These are phyloP conservation scores for Rutstroemia sydowiana DNA, from an alignment of 2,329 filamentous ascomycete species.

Conservation along the genomic window DNA sequence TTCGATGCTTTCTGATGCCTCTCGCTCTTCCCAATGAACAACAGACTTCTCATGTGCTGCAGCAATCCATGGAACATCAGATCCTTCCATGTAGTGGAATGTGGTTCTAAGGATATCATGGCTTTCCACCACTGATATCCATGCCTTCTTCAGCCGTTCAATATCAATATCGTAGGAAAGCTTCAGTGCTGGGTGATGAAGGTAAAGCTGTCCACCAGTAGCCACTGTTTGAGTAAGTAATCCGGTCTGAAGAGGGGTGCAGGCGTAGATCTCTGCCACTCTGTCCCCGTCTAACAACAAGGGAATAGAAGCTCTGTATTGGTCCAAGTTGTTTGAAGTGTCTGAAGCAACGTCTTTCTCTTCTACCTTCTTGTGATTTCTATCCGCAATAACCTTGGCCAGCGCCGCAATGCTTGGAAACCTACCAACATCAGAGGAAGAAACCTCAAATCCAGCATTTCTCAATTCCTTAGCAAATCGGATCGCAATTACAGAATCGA, in stretches of 20 bases:
- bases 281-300: not conserved
- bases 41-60: slow-evolving; percentile 15
- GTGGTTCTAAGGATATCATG: slow-evolving; percentile 30
- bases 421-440: slow-evolving; percentile 36
- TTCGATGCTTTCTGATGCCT: not conserved
- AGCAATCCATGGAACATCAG: not conserved
- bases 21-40: not conserved
- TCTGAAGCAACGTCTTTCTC: not conserved
- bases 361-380: not conserved
- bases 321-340: not conserved
- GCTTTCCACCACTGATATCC: slow-evolving; percentile 18
- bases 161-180: slow-evolving; percentile 17
- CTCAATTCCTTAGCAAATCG: slow-evolving; percentile 35
- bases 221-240: slow-evolving; percentile 31
- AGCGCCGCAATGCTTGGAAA: slow-evolving; percentile 37
- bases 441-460: slow-evolving; percentile 27
- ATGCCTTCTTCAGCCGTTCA: slow-evolving; percentile 21
- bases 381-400: slow-evolving; percentile 15
- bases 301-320: not conserved
- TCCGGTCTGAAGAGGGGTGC: slow-evolving; percentile 32
- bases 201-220: slow-evolving; percentile 28
- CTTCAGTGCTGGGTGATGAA: slow-evolving; percentile 22
- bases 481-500: slow-evolving; percentile 32
- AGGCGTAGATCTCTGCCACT: slow-evolving; percentile 33
- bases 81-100: not conserved